These are phyloP conservation scores for Cordyceps pruinosa DNA, from an alignment of 2,329 filamentous ascomycete genomes.

Conservation along the genomic window DNA sequence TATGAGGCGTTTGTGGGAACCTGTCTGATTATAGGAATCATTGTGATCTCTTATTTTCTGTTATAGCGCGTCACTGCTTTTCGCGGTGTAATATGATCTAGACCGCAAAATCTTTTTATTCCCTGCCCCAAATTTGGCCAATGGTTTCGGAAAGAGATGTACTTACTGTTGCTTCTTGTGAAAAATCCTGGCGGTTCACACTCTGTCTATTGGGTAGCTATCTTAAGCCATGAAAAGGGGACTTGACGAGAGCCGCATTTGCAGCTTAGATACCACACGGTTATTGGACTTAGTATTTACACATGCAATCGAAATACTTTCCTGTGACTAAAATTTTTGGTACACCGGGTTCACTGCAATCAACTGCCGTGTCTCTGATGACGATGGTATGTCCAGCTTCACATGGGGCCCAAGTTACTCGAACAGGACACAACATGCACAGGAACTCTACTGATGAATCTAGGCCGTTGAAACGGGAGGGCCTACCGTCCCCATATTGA, in stretches of 20 bases:
- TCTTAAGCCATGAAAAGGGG: not conserved
- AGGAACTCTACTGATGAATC: not conserved
- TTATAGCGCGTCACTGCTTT: not conserved
- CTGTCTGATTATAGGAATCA: not conserved
- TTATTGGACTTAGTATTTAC: not conserved
- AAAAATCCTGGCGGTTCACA: not conserved
- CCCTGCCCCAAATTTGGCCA: not conserved
- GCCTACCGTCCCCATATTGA: not conserved
- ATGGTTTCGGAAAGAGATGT: not conserved
- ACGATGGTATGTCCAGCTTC: not conserved
- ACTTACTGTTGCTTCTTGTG: not conserved
- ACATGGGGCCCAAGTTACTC: not conserved
- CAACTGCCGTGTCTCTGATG: not conserved
- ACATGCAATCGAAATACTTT: not conserved
- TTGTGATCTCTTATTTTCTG: not conserved
- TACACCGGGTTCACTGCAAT: not conserved
- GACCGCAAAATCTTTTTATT: too few species aligned
- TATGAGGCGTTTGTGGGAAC: not conserved
- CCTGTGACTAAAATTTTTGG: not conserved
- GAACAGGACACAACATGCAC: not conserved
- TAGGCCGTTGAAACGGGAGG: not conserved
- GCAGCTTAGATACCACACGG: not conserved
- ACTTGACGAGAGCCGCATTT: not conserved
- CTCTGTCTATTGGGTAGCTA: not conserved
- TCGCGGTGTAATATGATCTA: not conserved